Base-by-base conservation (phyloP, 352 stramenopile genomes). In the Globisporangium barbulae region DNA sequence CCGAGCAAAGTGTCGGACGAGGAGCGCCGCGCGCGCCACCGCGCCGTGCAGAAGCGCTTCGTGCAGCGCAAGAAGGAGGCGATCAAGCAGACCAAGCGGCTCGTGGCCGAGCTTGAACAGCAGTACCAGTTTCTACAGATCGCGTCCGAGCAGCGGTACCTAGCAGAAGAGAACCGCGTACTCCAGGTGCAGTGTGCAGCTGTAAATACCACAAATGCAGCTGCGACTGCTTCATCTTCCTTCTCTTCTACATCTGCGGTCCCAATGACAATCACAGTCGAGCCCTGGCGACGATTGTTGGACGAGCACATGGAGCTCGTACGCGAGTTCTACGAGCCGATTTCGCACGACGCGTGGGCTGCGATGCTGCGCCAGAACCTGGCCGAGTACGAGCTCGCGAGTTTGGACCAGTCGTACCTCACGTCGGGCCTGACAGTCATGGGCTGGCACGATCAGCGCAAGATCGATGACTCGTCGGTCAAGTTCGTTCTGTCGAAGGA, bases 21-120 rank as follows among this genome's bases (percentile, higher is more conserved):
- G 55, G 75, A 86, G 37, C 69, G 77, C 33, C 68, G 75, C 44
- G 75, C 73, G 42, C 71, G 77, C 22, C 78, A 87, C 61, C 73
- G 75, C 53, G 78, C 69, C 9, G 75, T 83, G 30, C 78, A 87
- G 47, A 67, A 74, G 25, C 69, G 78, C 25, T 87, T 87, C 45
- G 74, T 87, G 39, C 78, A 83, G 61, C 78, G 78, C 15, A 87
- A 84, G 53, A 87, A 84, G 62, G 75, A 72, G 17, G 67, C 79
- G 63, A 69, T 75, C 62, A 42, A 65, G 19, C 74, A 74, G 28
- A 75, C 70, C 0, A 80, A 81, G 41, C 65, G 52, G 9, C 54
- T 82, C 48, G 71, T 59, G 2, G 65, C 68, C 17, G 65, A 65
- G 4, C 56, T 87, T 13, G 78, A 87, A 59, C 66, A 68, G 37